Conservation (phyloP, 768 basidiomycete genomes). For the Zangia roseola region DNA sequence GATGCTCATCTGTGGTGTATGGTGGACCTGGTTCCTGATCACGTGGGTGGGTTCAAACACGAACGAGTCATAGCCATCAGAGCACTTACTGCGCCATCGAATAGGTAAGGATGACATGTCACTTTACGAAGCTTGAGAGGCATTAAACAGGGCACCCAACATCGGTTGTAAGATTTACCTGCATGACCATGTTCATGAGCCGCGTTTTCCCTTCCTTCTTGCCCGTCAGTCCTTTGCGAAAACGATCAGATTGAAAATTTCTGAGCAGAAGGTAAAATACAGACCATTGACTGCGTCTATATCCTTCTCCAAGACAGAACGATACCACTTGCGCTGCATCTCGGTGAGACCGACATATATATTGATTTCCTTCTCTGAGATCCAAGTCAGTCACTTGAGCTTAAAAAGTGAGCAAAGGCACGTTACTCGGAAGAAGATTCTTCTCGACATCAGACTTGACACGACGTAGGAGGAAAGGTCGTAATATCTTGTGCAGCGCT, state of each 20-base stretch:
- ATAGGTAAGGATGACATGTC: constrained; percentile 88
- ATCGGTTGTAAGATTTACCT: constrained; percentile 44
- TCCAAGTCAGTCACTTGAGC: neutral
- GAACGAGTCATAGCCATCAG: neutral
- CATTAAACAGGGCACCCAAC: neutral
- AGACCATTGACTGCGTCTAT: constrained; percentile 96
- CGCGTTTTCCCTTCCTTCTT: constrained; percentile 99
- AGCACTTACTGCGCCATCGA: constrained; percentile 78
- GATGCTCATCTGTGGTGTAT: constrained; percentile 96
- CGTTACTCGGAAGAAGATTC: constrained; percentile 82
- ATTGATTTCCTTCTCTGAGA: constrained; percentile 93
- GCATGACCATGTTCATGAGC: constrained; percentile 99
- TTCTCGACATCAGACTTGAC: constrained; percentile 99
- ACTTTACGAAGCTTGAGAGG: constrained; percentile 65
- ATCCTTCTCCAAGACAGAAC: constrained; percentile 93
- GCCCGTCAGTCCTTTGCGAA: constrained; percentile 71
- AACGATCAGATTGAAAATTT: neutral
- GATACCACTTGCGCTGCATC: constrained; percentile 99
- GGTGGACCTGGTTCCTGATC: constrained; percentile 92
- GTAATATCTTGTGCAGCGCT: constrained; percentile 93
- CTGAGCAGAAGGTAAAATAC: constrained; percentile 12
- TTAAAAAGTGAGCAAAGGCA: neutral
- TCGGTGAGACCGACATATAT: constrained; percentile 96
- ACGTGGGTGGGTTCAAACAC: neutral
- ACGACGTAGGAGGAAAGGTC: constrained; percentile 90